Conservation (phyloP, 2,329 filamentous ascomycete genomes). For the Diplodia scrobiculata region DNA sequence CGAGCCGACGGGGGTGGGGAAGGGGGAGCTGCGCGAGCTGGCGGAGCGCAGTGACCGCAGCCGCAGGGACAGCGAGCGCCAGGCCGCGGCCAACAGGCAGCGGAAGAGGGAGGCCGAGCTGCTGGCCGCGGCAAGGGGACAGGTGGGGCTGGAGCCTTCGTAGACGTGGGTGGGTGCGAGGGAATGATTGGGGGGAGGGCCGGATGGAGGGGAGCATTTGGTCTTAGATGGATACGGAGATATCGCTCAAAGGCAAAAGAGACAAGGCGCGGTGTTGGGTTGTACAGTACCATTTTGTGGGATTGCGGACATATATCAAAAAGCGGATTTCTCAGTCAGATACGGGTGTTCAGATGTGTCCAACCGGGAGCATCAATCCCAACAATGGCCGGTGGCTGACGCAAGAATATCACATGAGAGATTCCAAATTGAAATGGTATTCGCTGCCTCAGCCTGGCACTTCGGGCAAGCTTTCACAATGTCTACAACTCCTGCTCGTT, state of each 20-base stretch:
- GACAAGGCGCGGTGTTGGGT: background rate
- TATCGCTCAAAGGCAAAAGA: background rate
- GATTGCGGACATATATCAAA: background rate
- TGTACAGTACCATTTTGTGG: slow-evolving; percentile 18
- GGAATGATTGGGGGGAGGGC: background rate
- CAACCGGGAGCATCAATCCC: background rate
- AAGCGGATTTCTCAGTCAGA: background rate
- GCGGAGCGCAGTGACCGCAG: no score
- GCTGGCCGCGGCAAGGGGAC: slow-evolving; percentile 43
- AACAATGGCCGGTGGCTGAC: no score
- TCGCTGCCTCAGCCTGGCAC: no score
- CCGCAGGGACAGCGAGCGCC: slow-evolving; percentile 58
- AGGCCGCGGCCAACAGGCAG: slow-evolving; percentile 57
- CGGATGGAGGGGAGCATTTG: background rate
- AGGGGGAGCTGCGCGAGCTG: no score
- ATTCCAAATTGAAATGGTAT: background rate
- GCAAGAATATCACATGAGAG: background rate
- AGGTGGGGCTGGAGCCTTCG: background rate
- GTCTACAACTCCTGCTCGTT: no score
- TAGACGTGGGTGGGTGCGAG: background rate
- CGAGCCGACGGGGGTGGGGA: no score
- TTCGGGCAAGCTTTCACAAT: background rate
- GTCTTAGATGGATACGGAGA: background rate
- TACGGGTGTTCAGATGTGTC: background rate
- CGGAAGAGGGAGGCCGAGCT: slow-evolving; percentile 65